A percentile compares a stretch with the other conserved stretches of the same genome.
phyloP scores from a whole-genome alignment of 495 filamentous ascomycete genomes.

The Lasiosphaeria ovina region DNA sequence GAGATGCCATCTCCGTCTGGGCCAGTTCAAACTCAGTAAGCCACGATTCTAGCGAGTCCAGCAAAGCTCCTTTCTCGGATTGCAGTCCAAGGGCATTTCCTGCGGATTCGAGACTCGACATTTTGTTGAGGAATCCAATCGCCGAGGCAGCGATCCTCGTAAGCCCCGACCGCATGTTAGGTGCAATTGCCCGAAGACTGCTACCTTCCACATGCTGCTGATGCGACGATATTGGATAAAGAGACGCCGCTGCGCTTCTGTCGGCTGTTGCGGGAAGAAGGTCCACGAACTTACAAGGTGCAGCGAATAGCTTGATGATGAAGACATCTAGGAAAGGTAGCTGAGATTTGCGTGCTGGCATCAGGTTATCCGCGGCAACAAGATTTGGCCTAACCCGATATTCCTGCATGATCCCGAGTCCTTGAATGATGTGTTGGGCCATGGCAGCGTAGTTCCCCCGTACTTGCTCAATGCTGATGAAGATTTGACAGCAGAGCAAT shows the following conservation, averaged over 20 bases:
- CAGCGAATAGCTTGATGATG: slow-evolving; percentile 39
- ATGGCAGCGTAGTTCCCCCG: slow-evolving; percentile 15
- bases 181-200: slow-evolving; percentile 33
- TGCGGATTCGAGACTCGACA: slow-evolving; percentile 31
- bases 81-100: slow-evolving; percentile 31
- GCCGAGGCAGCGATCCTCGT: slow-evolving; percentile 32
- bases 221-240: neutral
- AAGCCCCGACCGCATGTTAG: slow-evolving; percentile 36
- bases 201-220: no score
- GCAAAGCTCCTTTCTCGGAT: slow-evolving; percentile 34
- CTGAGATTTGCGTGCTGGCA: slow-evolving; percentile 19
- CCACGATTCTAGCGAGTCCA: slow-evolving; percentile 36
- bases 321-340: slow-evolving; percentile 40
- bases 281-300: slow-evolving; percentile 38
- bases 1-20: slow-evolving; percentile 21
- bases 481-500: slow-evolving; percentile 16
- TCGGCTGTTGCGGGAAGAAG: slow-evolving; percentile 14
- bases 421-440: slow-evolving; percentile 16
- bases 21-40: slow-evolving; percentile 32
- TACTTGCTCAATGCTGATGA: slow-evolving; percentile 17
- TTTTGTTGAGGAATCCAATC: slow-evolving; percentile 36
- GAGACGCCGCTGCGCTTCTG: neutral
- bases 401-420: slow-evolving; percentile 14
- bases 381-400: slow-evolving; percentile 25
- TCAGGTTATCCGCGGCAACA: slow-evolving; percentile 13